Percentiles rank a stretch among this genome's conserved stretches.
Evolutionary conservation across 352 stramenopile genomes (phyloP).

Genomic region (Globisporangium sylvaticum): DNA sequence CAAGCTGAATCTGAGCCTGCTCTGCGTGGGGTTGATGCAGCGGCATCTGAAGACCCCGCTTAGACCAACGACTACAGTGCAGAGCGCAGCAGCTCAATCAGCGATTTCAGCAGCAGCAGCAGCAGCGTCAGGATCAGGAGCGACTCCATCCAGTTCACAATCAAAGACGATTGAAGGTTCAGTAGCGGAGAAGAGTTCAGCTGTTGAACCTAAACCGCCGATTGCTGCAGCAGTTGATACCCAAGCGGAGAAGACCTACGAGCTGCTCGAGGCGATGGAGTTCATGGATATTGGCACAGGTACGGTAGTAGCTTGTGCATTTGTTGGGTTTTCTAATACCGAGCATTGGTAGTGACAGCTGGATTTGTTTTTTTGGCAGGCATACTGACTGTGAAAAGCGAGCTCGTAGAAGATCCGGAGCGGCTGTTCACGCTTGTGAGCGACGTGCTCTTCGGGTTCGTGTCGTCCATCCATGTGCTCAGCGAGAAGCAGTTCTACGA

Average conservation of each 20-base stretch:
- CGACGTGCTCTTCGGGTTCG: constrained; percentile 61
- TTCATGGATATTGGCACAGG: constrained; percentile 87
- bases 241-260: constrained; percentile 64
- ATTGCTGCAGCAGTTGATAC: constrained; percentile 8
- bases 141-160: not conserved
- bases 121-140: constrained; percentile 1
- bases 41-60: constrained; percentile 63
- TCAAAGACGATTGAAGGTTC: constrained; percentile 12
- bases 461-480: constrained; percentile 58
- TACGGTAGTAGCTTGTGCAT: constrained; percentile 5
- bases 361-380: constrained; percentile 19
- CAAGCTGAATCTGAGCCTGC: constrained; percentile 81
- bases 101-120: not conserved
- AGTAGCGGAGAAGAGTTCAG: not conserved
- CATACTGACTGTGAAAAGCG: constrained; percentile 83
- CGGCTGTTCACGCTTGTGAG: constrained; percentile 63
- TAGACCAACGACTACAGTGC: constrained; percentile 9
- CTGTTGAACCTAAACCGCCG: not conserved
- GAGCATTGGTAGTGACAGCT: not conserved
- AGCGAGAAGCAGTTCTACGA: constrained; percentile 59
- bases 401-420: constrained; percentile 65
- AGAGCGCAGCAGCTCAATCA: not conserved
- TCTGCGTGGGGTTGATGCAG: constrained; percentile 84
- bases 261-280: constrained; percentile 85
- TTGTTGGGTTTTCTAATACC: not conserved